Evolutionary conservation across 73 alveolate species (phyloP), one percentile per base, ranked within the genome.

Genomic region (Paraurostyla sp.): DNA sequence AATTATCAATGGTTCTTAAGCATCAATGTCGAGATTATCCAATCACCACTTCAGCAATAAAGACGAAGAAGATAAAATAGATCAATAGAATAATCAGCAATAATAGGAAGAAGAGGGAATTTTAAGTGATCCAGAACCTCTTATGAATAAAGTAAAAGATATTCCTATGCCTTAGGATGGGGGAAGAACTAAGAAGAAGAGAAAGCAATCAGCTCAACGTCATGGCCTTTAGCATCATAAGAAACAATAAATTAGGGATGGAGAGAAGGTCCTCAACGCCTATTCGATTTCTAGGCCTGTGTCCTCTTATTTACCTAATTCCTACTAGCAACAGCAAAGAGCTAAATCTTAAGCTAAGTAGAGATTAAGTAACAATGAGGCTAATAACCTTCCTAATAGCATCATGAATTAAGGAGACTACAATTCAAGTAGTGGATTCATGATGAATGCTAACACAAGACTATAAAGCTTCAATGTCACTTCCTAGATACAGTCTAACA

Each of bases 51-150:
- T n/a, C n/a, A n/a, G n/a, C 69, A 54, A 20, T 54, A 20, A 54
- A 54, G 69, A 54, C 36, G 9, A 65, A 22, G 56, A 38, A 30
- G 54, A 32, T 65, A 18, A 9, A 3, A 15, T 7, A 6, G 42
- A 65, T 65, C 18, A 16, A 0, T 1, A 65, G 56, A 1, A 6
- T 16, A 30, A 65, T 38, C 82, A 23, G 20, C 23, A 20, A 54
- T 20, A 4, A 4, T 54, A 20, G 9, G 23, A 20, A 9, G 69
- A 59, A 27, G 82, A 65, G 13, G 82, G 42, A 13, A 49, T 16
- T 25, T 38, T 65, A 58, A 65, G 58, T 65, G 82, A 65, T 38
- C 82, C 82, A 38, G 82, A 65, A 40, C 82, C 82, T 13, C 36
- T 65, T 13, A 65, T 65, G 82, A 36, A 40, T 38, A 38, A 65